Evolutionary conservation across 257 asterid genomes (phyloP), one percentile per base, ranked within the genome.

Genomic region (Nemophila menziesii): DNA sequence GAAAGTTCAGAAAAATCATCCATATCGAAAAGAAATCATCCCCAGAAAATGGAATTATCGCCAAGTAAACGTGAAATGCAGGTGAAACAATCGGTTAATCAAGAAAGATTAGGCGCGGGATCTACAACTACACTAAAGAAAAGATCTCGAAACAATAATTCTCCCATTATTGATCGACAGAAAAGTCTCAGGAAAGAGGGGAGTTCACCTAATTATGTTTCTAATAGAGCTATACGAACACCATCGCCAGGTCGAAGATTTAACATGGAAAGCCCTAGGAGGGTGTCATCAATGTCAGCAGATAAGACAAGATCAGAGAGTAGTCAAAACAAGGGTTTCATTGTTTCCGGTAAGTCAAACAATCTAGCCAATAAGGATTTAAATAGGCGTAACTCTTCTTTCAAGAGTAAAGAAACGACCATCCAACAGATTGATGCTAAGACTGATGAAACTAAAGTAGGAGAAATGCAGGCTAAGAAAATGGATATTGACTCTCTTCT

Each of bases 211-310:
- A n/a, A 26, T 16, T 48, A 67, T 38, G 18, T 39, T 29, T 71
- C 67, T 1, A 49, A 39, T 23, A 56, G 70, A 48, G 67, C 67
- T 5, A 49, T 69, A 8, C 54, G 67, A 15, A 72, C 95, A 1
- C 90, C 95, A n/a, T 80, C 95, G 23, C 93, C 86, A 1, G 68
- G 79, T 36, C 64, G 93, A 16, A 66, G 76, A 59, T 69, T 74
- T 34, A 66, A 18, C 16, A 67, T 60, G 20, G 82, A 76, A 8
- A 64, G 48, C 29, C 23, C 49, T 29, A 49, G 66, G n/a, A n/a
- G n/a, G 24, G 61, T 54, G 15, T 41, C 57, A 19, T 22, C 62
- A 0, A 24, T 58, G 3, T 54, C 40, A 8, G 51, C 52, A 17
- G n/a, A n/a, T n/a, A n/a, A n/a, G n/a, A n/a, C n/a, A n/a, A n/a